Conservation (phyloP, 805 yeast species). For the Zygosaccharomyces pseudorouxii region DNA sequence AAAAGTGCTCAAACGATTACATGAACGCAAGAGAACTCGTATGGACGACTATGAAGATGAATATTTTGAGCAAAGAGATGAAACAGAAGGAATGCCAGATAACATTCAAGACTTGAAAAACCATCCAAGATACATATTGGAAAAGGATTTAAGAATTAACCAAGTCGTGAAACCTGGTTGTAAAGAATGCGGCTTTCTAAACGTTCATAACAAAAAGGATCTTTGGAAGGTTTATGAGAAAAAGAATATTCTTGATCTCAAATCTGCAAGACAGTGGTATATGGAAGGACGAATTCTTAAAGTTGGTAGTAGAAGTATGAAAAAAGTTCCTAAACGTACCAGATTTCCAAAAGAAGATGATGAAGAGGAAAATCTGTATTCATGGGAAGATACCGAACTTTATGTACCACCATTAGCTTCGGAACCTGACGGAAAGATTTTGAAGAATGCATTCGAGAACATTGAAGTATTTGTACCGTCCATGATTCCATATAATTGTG, state of each 20-base stretch:
- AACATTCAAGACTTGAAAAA: slow-evolving; percentile 75
- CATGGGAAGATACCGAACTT: slow-evolving; percentile 70
- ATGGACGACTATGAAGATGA: slow-evolving; percentile 37
- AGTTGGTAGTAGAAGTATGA: slow-evolving; percentile 62
- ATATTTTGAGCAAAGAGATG: slow-evolving; percentile 44
- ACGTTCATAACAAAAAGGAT: slow-evolving; percentile 39
- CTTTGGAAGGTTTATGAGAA: slow-evolving; percentile 65
- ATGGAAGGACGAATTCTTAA: slow-evolving; percentile 71
- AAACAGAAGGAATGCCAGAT: slow-evolving; percentile 82
- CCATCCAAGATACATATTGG: slow-evolving; percentile 83
- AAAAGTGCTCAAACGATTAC: slow-evolving; percentile 34
- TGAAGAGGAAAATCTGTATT: slow-evolving; percentile 66
- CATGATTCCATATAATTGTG: slow-evolving; percentile 83
- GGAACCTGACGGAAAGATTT: slow-evolving; percentile 55
- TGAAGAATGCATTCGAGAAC: slow-evolving; percentile 76
- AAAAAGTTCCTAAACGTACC: slow-evolving; percentile 29
- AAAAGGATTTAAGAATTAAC: slow-evolving; percentile 63
- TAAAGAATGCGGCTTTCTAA: slow-evolving; percentile 64
- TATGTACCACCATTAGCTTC: slow-evolving; percentile 62
- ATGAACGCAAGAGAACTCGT: slow-evolving; percentile 26
- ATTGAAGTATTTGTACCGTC: slow-evolving; percentile 70
- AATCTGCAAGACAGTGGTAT: slow-evolving; percentile 84
- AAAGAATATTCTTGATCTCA: slow-evolving; percentile 54
- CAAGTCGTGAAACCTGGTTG: slow-evolving; percentile 66
- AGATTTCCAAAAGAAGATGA: slow-evolving; percentile 42